Base-by-base conservation (phyloP, 2,329 filamentous ascomycete genomes). In the Phyllachora maydis region DNA sequence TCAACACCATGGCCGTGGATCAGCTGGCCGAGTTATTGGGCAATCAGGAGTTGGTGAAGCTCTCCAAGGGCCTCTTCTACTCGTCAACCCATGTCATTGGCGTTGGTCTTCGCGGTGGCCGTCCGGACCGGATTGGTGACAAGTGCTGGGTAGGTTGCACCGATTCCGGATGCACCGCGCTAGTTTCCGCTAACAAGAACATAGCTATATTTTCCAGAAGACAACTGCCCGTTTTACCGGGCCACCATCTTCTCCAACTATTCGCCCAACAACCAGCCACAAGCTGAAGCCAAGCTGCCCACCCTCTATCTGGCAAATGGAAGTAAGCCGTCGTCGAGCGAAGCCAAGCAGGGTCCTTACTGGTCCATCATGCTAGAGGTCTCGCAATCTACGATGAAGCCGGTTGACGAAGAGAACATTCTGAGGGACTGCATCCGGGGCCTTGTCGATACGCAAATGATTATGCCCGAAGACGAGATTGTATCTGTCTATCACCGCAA, bases 211-310 rank as follows among this genome's bases (percentile, higher is more conserved):
- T 98, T 95, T 70, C 88, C 88, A 32, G 88, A 98, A 53, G 76
- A 92, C 51, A 75, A 98, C 65, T 93, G 82, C 62, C 82, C 82
- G 47, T 98, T 98, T 65, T 98, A 98, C 65, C 79, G 88, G 39
- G 88, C 88, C 43, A 98, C 88, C 45, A 95, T 98, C 58, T 98
- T 98, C 69, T 95, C 85, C 54, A 98, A 98, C 68, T 98, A 98
- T 66, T 95, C 88, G 12, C 88, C 85, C 25, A 72, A 91, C 68
- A 98, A 98, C 64, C 88, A 95, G 58, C 88, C 88, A 16, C 59
- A 77, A 35, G 60, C 69, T 29, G 70, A 73, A 28, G 72, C 63
- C 45, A 88, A 91, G 63, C 69, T 98, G 27, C 68, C 82, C 18
- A 95, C 88, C 12, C 56, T 81, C 37, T 76, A 83, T 49, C 63